Conservation (phyloP, 2,329 filamentous ascomycete genomes). For the Fusarium devonianum region DNA sequence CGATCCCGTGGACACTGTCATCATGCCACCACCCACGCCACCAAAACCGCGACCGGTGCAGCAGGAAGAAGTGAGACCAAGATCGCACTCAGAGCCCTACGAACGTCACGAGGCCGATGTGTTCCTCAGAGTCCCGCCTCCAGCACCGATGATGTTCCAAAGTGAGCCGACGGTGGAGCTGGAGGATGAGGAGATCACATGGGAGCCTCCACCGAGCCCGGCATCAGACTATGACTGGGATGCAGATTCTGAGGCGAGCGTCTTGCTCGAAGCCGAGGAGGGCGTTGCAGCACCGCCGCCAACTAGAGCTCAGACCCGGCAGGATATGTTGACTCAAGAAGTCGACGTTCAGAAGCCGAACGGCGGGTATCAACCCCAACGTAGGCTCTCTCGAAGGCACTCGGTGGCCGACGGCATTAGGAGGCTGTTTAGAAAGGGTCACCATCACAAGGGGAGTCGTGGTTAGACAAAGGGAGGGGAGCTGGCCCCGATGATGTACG, state of each 20-base stretch:
- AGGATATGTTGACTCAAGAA: constrained; percentile 16
- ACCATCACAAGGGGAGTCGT: constrained; percentile 10
- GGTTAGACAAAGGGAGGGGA: background rate
- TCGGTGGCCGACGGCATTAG: constrained; percentile 49
- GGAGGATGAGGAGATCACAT: constrained; percentile 9
- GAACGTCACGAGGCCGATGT: background rate
- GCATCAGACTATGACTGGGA: constrained; percentile 11
- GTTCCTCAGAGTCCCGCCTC: background rate
- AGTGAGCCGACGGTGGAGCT: constrained; percentile 13
- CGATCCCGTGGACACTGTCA: constrained; percentile 18
- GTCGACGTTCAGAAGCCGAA: constrained; percentile 5
- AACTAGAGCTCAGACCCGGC: constrained; percentile 5
- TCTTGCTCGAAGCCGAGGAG: background rate
- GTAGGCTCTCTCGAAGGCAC: constrained; percentile 41
- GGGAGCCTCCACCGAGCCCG: constrained; percentile 16
- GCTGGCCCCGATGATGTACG: background rate
- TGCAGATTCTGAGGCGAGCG: constrained; percentile 5
- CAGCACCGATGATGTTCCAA: constrained; percentile 12
- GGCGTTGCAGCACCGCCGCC: constrained; percentile 8
- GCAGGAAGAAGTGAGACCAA: constrained; percentile 5
- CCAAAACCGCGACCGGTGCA: constrained; percentile 21
- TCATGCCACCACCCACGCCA: constrained; percentile 26
- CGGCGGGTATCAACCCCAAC: constrained; percentile 5
- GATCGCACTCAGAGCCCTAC: constrained; percentile 14
- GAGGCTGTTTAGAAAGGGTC: constrained; percentile 50